Percentiles rank a stretch among this genome's conserved stretches.
phyloP scores from a whole-genome alignment of 2,329 filamentous ascomycete genomes.

The Aspergillus awamori region DNA sequence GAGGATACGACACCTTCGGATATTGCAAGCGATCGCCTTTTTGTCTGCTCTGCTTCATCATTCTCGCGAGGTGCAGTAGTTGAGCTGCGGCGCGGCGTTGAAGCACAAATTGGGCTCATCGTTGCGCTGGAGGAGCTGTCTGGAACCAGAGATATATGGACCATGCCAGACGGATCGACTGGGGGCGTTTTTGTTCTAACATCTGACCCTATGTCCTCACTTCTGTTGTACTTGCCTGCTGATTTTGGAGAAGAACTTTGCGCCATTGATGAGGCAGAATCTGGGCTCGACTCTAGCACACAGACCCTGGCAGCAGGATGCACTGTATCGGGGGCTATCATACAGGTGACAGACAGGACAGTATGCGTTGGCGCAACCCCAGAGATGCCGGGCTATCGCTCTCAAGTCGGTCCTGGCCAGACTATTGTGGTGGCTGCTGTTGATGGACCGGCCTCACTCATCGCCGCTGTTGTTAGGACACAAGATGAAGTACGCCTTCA shows the following conservation, averaged over 20 bases:
- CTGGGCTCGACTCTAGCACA: conserved; percentile 44
- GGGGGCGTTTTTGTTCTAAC: conserved; percentile 44
- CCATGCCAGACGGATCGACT: conserved; percentile 38
- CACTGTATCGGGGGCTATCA: conserved; percentile 37
- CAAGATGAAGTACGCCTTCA: conserved; percentile 32
- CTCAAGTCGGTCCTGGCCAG: conserved; percentile 27
- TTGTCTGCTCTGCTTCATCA: conserved; percentile 68
- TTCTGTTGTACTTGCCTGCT: conserved; percentile 42
- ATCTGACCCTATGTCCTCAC: conserved; percentile 46
- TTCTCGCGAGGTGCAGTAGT: conserved; percentile 62
- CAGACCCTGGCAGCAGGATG: conserved; percentile 50
- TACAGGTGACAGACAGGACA: conserved; percentile 47
- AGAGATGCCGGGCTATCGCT: conserved; percentile 26
- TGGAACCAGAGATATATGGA: conserved; percentile 49
- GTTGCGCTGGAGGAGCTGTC: conserved; percentile 45
- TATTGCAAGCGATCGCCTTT: conserved; percentile 59
- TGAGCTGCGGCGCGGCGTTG: conserved; percentile 70
- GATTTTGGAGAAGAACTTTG: conserved; percentile 43
- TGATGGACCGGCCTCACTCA: conserved; percentile 30
- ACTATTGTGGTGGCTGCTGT: conserved; percentile 36
- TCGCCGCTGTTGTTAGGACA: conserved; percentile 33
- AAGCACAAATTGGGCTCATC: conserved; percentile 63
- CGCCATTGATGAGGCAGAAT: conserved; percentile 42
- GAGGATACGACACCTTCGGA: conserved; percentile 22
- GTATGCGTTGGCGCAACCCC: conserved; percentile 36